Evolutionary conservation across 2,329 filamentous ascomycete genomes (phyloP), one percentile per base, ranked within the genome.

Genomic region (Thielaviopsis ethacetica): DNA sequence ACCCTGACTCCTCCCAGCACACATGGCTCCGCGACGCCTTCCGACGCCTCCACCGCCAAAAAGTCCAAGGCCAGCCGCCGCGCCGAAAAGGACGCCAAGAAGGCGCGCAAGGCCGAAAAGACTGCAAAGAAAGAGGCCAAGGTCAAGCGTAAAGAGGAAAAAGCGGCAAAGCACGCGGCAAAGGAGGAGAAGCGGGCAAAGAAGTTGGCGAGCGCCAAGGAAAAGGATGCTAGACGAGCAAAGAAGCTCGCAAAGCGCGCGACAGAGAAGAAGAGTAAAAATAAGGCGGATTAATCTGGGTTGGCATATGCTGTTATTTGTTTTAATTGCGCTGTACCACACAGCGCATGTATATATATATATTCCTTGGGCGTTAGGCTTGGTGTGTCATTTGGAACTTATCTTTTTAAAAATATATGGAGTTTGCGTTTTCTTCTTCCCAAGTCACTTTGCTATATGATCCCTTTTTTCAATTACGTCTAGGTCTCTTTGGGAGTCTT

Each of bases 401-500:
- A 26, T 21, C 30, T 53, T 49, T 30, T 53, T 6, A 27, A 21
- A 27, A 24, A 26, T 10, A 53, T 53, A 52, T 6, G 24, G 51
- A 26, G 51, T 53, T 53, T 53, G 12, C 30, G 13, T 17, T 53
- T 53, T 53, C 22, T 49, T 49, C 44, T 63, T 27, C n/a, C 12
- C 51, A 17, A 4, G 19, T 26, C 24, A 24, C 51, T 17, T 53
- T 4, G 12, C 5, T 2, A 5, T 26, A 53, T 27, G 2, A 12
- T 9, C 51, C 17, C 30, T 4, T 27, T 5, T 27, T 30, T 3
- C 15, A 2, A 38, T 44, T 17, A 44, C 30, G 50, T 50, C 51
- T 47, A 76, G 57, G 72, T 73, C 68, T 82, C 77, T 67, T 81
- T 82, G n/a, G 83, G 83, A 65, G 84, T 74, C 66, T 80, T 85